phyloP scores from a whole-genome alignment of 2,329 filamentous ascomycete species.

The Madurella fahalii region DNA sequence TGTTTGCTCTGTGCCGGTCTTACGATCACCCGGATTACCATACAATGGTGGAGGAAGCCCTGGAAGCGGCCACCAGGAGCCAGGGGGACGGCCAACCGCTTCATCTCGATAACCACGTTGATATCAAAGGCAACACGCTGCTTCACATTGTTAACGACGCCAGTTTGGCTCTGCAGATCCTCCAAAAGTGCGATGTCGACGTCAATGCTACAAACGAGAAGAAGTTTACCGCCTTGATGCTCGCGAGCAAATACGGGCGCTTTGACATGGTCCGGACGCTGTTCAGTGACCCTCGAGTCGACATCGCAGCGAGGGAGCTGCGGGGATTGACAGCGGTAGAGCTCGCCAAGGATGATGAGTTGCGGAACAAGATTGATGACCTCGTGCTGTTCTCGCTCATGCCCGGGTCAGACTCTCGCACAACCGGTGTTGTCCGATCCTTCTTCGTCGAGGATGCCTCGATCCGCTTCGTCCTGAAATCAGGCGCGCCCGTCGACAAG shows the following conservation, averaged over 20 bases:
- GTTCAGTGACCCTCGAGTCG: slow-evolving; percentile 83
- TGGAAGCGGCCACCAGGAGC: slow-evolving; percentile 66
- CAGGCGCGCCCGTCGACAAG: slow-evolving; percentile 76
- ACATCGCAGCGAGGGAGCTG: slow-evolving; percentile 76
- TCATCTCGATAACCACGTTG: slow-evolving; percentile 88
- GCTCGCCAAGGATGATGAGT: slow-evolving; percentile 94
- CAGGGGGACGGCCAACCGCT: slow-evolving; percentile 78
- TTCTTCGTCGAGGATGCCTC: slow-evolving; percentile 98
- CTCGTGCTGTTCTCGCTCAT: slow-evolving; percentile 76
- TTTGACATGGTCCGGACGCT: slow-evolving; percentile 88
- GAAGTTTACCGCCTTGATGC: slow-evolving; percentile 92
- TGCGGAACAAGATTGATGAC: slow-evolving; percentile 94
- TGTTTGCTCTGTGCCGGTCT: slow-evolving; percentile 91
- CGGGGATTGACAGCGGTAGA: slow-evolving; percentile 92
- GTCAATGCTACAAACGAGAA: slow-evolving; percentile 95
- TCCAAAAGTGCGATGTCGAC: slow-evolving; percentile 86
- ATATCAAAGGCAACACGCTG: slow-evolving; percentile 87
- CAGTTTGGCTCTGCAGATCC: slow-evolving; percentile 67
- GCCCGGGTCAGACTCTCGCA: slow-evolving; percentile 69
- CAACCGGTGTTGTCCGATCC: slow-evolving; percentile 87
- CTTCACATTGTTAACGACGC: slow-evolving; percentile 93
- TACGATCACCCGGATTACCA: slow-evolving; percentile 90
- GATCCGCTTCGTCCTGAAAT: slow-evolving; percentile 89
- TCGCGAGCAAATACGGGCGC: slow-evolving; percentile 95
- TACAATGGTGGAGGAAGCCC: slow-evolving; percentile 78